Base-by-base conservation (phyloP, 495 filamentous ascomycete genomes). In the Podospora sp. region DNA sequence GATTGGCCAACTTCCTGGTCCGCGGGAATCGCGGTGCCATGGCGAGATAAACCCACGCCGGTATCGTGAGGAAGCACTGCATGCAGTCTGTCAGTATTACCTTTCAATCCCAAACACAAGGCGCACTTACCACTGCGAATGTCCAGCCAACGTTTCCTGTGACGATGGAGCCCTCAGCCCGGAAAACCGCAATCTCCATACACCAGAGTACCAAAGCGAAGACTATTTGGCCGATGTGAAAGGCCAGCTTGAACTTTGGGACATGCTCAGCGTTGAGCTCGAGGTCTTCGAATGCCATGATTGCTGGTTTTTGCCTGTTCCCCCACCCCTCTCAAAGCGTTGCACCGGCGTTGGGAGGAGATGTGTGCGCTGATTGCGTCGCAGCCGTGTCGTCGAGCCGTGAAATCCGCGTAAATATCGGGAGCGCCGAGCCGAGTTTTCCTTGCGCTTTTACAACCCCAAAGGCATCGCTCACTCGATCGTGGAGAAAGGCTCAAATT, bases 21-120 rank as follows among this genome's bases (percentile, higher is more conserved):
- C 93, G 88, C n/a, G 87, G 84, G 82, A 92, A 97, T 73, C 92
- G 88, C 25, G 92, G 93, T 6, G 92, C 87, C 81, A 93, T 91
- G 60, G 87, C 85, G 64, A 94, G 84, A 76, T 94, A 98, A 65
- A 97, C 85, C 68, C 95, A 85, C 25, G 88, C 91, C 6, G 93
- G 93, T 63, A 93, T 84, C 65, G 88, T 89, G 66, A 97, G 78
- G 86, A 93, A 96, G 79, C 91, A 95, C 94, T 97, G 67, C 9
- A 20, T 25, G 7, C 3, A 20, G 49, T 7, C 27, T 50, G 61
- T 63, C 49, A 63, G 49, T 46, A 6, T 36, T 26, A 24, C 33
- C 7, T 63, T 33, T 18, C 46, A 12, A 29, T 20, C 7, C 24
- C 4, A 18, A 14, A 36, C 21, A 50, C 6, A 21, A 16, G 24